Percentiles rank a stretch among this genome's conserved stretches.
Evolutionary conservation across 208 protist species (phyloP).

Genomic region (Wallacemonas collosoma): DNA sequence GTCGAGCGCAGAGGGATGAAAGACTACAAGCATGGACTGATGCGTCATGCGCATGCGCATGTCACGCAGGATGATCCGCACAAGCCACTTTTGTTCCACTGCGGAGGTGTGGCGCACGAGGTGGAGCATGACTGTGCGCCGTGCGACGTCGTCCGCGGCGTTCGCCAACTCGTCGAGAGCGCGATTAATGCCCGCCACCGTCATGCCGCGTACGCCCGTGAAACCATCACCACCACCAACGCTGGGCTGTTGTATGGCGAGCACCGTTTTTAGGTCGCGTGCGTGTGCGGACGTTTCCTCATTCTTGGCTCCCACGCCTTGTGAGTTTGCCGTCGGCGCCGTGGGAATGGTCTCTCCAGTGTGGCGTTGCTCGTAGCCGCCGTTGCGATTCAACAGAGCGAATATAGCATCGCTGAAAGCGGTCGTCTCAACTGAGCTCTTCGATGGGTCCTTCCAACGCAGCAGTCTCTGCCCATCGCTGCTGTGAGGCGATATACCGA

Average conservation of each 20-base stretch:
- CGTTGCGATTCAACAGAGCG: conserved; percentile 33
- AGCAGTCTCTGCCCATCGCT: conserved; percentile 37
- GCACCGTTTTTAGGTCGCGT: conserved; percentile 4
- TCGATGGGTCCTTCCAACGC: conserved; percentile 54
- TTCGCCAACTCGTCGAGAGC: conserved; percentile 29
- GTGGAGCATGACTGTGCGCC: conserved; percentile 28
- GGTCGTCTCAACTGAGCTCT: conserved; percentile 26
- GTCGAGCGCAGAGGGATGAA: conserved; percentile 57
- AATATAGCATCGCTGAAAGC: conserved; percentile 57
- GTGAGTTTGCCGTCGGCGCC: no score
- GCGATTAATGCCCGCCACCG: conserved; percentile 45
- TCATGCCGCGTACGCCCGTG: conserved; percentile 1
- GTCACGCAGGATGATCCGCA: conserved; percentile 74
- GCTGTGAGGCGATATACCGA: conserved; percentile 32
- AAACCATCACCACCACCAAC: background rate
- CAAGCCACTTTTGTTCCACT: conserved; percentile 67
- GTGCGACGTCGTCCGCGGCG: conserved; percentile 14
- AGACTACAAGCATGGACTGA: conserved; percentile 42
- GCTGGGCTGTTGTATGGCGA: background rate
- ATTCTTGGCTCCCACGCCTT: background rate
- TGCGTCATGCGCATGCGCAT: conserved; percentile 44
- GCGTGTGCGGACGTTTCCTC: background rate
- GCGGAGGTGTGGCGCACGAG: conserved; percentile 36
- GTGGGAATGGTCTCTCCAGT: background rate
- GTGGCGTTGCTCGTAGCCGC: conserved; percentile 23